These are phyloP conservation scores for Ormosia semicastrata DNA, from an alignment of 306 rosid species.

Conservation along the genomic window DNA sequence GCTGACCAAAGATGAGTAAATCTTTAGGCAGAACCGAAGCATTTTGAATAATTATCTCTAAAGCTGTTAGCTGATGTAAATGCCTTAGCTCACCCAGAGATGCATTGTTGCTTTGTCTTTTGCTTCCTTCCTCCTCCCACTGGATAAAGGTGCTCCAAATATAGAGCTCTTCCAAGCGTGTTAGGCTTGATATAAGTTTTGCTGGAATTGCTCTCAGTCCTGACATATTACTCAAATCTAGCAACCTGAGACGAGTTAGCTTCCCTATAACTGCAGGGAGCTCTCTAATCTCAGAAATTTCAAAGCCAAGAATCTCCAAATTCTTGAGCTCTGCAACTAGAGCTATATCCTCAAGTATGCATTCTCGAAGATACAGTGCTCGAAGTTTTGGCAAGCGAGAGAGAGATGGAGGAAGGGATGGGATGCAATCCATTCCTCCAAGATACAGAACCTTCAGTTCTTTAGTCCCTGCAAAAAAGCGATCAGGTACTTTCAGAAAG, in stretches of 20 bases:
- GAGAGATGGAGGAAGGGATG: background rate
- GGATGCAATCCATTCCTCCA: background rate
- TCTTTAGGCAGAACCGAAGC: background rate
- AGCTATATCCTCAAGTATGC: background rate
- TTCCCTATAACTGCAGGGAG: background rate
- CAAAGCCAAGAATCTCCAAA: conserved; percentile 9
- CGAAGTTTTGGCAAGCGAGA: background rate
- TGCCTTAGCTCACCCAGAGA: conserved; percentile 9
- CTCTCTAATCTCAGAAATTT: background rate
- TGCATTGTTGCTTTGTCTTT: background rate
- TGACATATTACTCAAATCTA: background rate
- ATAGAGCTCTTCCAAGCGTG: background rate
- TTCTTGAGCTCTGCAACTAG: background rate
- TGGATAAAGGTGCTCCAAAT: background rate
- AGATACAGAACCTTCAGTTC: background rate
- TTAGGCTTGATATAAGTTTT: background rate
- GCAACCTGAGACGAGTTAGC: background rate
- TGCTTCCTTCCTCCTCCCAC: background rate
- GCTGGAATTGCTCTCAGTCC: background rate
- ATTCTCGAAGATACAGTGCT: background rate
- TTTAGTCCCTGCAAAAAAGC: background rate
- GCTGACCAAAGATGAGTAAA: background rate
- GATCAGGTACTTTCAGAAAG: background rate
- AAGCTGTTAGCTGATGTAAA: background rate
- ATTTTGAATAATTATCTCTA: background rate